Evolutionary conservation across 2,329 filamentous ascomycete genomes (phyloP), one percentile per base, ranked within the genome.

Genomic region (Lecanicillium sp.): DNA sequence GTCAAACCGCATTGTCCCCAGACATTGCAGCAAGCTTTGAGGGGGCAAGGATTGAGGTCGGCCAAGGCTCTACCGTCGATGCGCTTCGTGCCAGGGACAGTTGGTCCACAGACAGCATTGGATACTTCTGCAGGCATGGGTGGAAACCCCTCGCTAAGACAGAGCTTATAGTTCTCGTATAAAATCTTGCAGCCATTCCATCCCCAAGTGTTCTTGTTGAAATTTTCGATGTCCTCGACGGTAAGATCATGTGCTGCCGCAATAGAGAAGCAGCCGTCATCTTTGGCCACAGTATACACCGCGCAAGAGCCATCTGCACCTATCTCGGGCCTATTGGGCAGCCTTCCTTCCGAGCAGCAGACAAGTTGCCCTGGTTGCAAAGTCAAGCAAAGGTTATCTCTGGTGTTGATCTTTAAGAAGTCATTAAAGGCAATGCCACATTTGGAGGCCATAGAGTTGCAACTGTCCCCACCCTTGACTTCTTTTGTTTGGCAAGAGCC

Each of bases 1-100:
- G 63, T 66, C 2, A 57, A 57, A 5, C 68, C 69, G 17, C 69
- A 73, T 34, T 65, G 56, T 1, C 68, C 69, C 54, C 63, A 65
- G 14, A 55, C 50, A 11, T 60, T 56, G 45, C 64, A 68, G 46
- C 63, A 66, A 1, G 55, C 59, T 18, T 65, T 65, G 0, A 69
- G 51, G 0, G 64, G 64, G 42, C 71, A 74, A 0, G 59, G 64
- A 43, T 72, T 74, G 5, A 74, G 49, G 8, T 52, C 46, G 1
- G 54, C 44, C 4, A 70, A 32, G 14, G 54, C 49, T 12, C 48
- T 57, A n/a, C 55, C 59, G 11, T 54, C 47, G 0, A 49, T 13
- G 0, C 65, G 60, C 10, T 47, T 33, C 9, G 46, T 35, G 22
- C 22, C 63, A 4, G 59, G 57, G 1, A 61, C 55, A 32, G 62